Base-by-base conservation (phyloP, 1,284 basidiomycete genomes). In the Puccinia novopanici region DNA sequence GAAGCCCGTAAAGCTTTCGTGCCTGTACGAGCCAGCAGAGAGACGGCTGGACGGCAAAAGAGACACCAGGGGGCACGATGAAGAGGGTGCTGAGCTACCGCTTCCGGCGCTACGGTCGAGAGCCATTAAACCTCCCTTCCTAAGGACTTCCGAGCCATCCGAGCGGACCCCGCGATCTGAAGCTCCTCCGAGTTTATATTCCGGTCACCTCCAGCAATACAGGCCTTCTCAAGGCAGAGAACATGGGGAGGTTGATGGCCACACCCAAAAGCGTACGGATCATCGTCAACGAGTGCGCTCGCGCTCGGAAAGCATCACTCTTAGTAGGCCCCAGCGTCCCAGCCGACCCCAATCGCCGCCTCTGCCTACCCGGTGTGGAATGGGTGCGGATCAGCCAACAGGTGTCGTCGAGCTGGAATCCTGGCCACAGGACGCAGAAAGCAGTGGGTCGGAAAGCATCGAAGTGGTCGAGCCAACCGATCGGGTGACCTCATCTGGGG, bases 111-210 rank as follows among this genome's bases (percentile, higher is more conserved):
- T 71, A 19, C 37, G 68, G 34, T 71, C 68, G 15, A 71, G 68
- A 71, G 68, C 68, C 30, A 71, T 71, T 27, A 71, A 71, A 37
- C 27, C 68, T 10, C 34, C 68, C 19, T 71, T 48, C 12, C 30
- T 34, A 19, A 71, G 22, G 34, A 22, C 68, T 2, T 67, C 63
- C n/a, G 42, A n/a, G 27, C 15, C 40, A 12, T 48, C 63, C 15
- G 22, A 48, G 9, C 63, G 15, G 34, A 24, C 27, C 37, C 68
- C 52, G 19, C 22, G 27, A 71, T 34, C 52, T 37, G 2, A 30
- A 24, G 12, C 34, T 61, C 6, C n/a, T 57, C 55, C 55, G 15
- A 24, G 24, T 30, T 30, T 57, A 15, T 5, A 57, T 57, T 30
- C 6, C n/a, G 55, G 55, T 19, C 55, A 9, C n/a, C 22, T 15